These are phyloP conservation scores for Gyrodon lividus DNA, from an alignment of 768 basidiomycete genomes.

Conservation along the genomic window DNA sequence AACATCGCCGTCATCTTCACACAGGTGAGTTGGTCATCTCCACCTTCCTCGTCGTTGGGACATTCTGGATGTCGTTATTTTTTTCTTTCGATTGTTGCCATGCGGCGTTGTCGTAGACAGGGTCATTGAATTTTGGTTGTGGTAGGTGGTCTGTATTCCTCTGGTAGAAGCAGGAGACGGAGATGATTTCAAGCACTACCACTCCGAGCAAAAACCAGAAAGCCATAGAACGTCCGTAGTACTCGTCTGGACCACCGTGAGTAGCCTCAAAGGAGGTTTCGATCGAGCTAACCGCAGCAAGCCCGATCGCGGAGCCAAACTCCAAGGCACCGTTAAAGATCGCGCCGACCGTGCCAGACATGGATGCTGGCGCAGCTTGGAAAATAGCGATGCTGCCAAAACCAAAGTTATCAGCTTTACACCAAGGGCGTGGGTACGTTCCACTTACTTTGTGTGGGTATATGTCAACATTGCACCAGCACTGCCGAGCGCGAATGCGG, in stretches of 20 bases:
- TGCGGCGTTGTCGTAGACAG: neutral
- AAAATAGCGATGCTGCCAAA: conserved; percentile 48
- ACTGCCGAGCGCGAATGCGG: conserved; percentile 49
- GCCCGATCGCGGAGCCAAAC: conserved; percentile 49
- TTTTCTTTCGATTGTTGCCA: neutral
- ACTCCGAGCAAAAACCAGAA: conserved; percentile 45
- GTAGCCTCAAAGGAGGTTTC: conserved; percentile 41
- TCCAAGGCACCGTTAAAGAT: conserved; percentile 56
- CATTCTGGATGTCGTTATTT: neutral
- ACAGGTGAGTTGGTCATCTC: conserved; percentile 38
- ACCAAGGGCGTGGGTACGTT: neutral
- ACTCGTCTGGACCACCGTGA: conserved; percentile 32
- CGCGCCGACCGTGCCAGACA: conserved; percentile 54
- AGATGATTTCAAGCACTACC: conserved; percentile 31
- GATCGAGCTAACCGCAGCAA: conserved; percentile 49
- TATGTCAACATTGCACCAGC: conserved; percentile 46
- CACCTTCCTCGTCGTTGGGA: conserved; percentile 9
- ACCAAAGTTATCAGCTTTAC: neutral
- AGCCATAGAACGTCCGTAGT: conserved; percentile 43
- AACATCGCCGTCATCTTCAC: conserved; percentile 10
- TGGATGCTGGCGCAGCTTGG: conserved; percentile 44
- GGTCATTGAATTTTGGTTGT: neutral
- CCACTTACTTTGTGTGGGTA: conserved; percentile 47
- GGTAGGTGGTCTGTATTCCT: conserved; percentile 14
- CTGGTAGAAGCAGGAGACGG: conserved; percentile 37